A percentile compares a stretch with the other conserved stretches of the same genome.
Conservation (phyloP, 768 basidiomycete genomes). For the Hygrophoropsis aurantiaca region DNA sequence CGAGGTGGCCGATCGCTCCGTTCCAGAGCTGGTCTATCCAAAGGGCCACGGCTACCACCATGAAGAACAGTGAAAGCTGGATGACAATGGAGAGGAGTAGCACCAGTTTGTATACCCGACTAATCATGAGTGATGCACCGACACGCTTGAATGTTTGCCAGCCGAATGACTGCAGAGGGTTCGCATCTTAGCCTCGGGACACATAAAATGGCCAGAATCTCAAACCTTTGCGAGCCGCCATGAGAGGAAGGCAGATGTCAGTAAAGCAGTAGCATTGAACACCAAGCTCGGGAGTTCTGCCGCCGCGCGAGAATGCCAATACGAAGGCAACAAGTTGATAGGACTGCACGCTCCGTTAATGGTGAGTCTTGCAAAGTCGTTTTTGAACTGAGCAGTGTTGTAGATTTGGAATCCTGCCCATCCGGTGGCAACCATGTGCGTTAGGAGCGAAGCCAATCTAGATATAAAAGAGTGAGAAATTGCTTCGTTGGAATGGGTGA, state of each 20-base stretch:
- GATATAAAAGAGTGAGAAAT: not conserved
- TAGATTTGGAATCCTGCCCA: constrained; percentile 73
- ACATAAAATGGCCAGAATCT: not conserved
- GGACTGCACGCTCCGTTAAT: constrained; percentile 64
- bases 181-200: not conserved
- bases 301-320: constrained; percentile 59
- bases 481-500: not conserved
- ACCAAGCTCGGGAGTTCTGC: constrained; percentile 68
- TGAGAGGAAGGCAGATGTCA: constrained; percentile 63
- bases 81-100: constrained; percentile 69
- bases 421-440: constrained; percentile 69
- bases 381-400: constrained; percentile 57
- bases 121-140: constrained; percentile 72
- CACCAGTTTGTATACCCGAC: constrained; percentile 72
- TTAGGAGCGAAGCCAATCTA: constrained; percentile 64
- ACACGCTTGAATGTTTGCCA: constrained; percentile 91
- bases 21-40: constrained; percentile 80
- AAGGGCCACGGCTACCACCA: constrained; percentile 63
- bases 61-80: constrained; percentile 79
- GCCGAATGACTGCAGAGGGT: constrained; percentile 55
- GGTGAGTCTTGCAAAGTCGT: constrained; percentile 54
- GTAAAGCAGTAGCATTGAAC: constrained; percentile 58
- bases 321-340: constrained; percentile 54
- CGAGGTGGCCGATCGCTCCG: constrained; percentile 58
- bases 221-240: constrained; percentile 74